phyloP scores from a whole-genome alignment of 2,329 filamentous ascomycete genomes.

The Penicillium brevicompactum region DNA sequence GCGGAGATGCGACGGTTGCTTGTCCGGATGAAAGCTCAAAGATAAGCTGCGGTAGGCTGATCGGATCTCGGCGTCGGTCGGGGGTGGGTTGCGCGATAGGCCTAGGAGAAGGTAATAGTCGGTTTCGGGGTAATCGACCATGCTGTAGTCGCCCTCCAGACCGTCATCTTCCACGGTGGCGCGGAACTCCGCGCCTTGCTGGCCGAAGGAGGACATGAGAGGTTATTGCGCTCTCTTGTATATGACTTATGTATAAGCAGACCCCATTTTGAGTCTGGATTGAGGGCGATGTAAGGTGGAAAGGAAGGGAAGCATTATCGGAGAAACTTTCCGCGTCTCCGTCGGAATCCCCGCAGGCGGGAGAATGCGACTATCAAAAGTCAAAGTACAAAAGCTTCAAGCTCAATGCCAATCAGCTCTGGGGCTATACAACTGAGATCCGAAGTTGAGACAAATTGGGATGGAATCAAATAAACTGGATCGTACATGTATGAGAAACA shows the following conservation, averaged over 20 bases:
- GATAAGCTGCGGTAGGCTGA: slow-evolving; percentile 47
- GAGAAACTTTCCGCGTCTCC: slow-evolving; percentile 27
- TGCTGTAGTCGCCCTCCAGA: slow-evolving; percentile 30
- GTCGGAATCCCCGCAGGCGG: slow-evolving; percentile 14
- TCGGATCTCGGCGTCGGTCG: slow-evolving; percentile 44
- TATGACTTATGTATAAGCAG: slow-evolving; percentile 6
- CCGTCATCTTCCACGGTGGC: slow-evolving; percentile 21
- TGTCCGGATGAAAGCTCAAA: slow-evolving; percentile 50
- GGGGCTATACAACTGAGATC: too few relatives aligned
- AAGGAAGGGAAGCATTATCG: slow-evolving; percentile 10
- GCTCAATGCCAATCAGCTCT: too few relatives aligned
- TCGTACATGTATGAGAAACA: too few relatives aligned
- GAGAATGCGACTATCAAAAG: neutral
- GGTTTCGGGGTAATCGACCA: slow-evolving; percentile 31
- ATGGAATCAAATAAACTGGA: too few relatives aligned
- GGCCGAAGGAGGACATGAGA: slow-evolving; percentile 17
- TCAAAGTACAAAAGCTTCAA: too few relatives aligned
- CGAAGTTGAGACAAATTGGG: too few relatives aligned
- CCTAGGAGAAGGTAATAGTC: slow-evolving; percentile 49
- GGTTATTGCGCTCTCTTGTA: neutral
- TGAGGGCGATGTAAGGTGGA: slow-evolving; percentile 3
- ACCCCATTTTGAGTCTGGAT: slow-evolving; percentile 7
- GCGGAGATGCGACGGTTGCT: slow-evolving; percentile 43
- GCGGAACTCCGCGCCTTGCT: slow-evolving; percentile 16
- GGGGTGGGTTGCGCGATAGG: slow-evolving; percentile 41